Evolutionary conservation across 441 rosid genomes (phyloP), one percentile per base, ranked within the genome.

Genomic region (Codiaeum variegatum): DNA sequence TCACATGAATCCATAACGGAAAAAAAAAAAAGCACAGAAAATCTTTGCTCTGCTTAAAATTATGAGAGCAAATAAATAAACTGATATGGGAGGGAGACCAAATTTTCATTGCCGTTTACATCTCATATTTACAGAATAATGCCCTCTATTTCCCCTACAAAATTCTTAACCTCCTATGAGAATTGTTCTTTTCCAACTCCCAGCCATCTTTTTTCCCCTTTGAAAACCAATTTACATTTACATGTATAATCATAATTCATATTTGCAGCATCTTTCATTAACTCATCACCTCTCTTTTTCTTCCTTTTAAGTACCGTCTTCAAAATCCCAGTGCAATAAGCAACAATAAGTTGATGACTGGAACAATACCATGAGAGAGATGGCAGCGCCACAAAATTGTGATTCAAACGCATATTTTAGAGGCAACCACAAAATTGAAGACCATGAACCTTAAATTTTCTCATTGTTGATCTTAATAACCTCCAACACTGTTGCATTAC

Each of bases 401-500:
- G 16, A 11, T 40, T 40, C 31, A 10, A 38, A 10, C 24, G 4
- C 51, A 9, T 31, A 63, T 11, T 24, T 62, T 49, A 9, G 23
- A 7, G 67, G 58, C 23, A 64, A 62, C 61, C 18, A 44, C 11
- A 34, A 26, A 67, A 23, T 31, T 34, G 38, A 61, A 26, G 36
- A 18, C 16, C 51, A 28, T 1, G 38, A 28, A 21, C 63, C 26
- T 71, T 31, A 76, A 23, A n/a, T 71, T 1, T 49, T 81, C 58
- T 67, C 67, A 68, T 75, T 78, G 47, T 44, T 71, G 44, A 81
- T 75, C 81, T 82, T 86, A 62, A 84, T 66, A 21, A 96, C 93
- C 36, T 90, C 91, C 44, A 71, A 28, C 55, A 96, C 94, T 0
- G 94, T 88, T 23, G 94, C 97, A 47, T 93, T 91, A 92, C 99